Evolutionary conservation across 768 basidiomycete genomes (phyloP).

Genomic region (Trametes cingulata): DNA sequence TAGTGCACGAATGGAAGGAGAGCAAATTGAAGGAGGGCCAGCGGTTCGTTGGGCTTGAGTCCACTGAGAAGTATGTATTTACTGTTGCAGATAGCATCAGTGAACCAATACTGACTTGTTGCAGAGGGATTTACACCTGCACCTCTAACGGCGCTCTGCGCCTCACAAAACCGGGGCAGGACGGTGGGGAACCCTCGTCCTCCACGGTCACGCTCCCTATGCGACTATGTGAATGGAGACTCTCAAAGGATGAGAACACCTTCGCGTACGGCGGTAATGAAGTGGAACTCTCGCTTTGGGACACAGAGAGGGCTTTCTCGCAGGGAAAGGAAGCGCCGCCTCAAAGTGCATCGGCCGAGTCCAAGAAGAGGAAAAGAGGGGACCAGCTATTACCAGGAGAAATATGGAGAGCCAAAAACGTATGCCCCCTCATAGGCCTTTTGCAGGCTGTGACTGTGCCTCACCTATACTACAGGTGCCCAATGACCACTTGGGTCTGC

Average conservation of each 20-base stretch:
- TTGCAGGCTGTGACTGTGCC: background rate
- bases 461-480: conserved; percentile 46
- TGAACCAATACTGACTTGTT: background rate
- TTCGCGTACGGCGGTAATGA: conserved; percentile 88
- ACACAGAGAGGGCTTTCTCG: conserved; percentile 58
- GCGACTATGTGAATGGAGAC: conserved; percentile 66
- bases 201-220: conserved; percentile 54
- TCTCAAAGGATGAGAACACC: conserved; percentile 50
- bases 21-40: conserved; percentile 52
- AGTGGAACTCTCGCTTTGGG: conserved; percentile 82
- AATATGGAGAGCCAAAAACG: conserved; percentile 85
- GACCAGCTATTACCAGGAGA: conserved; percentile 68
- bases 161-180: conserved; percentile 38
- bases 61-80: conserved; percentile 48
- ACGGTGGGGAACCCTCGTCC: conserved; percentile 23
- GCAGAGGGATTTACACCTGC: conserved; percentile 62
- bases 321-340: conserved; percentile 22
- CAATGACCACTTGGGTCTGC: conserved; percentile 74
- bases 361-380: conserved; percentile 60
- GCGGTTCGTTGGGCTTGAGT: conserved; percentile 62
- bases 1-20: conserved; percentile 62
- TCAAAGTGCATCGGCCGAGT: conserved; percentile 19
- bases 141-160: conserved; percentile 76
- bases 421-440: conserved; percentile 31
- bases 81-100: background rate